phyloP scores from a whole-genome alignment of 148 eudicot species.

The Dysphania ambrosioides region DNA sequence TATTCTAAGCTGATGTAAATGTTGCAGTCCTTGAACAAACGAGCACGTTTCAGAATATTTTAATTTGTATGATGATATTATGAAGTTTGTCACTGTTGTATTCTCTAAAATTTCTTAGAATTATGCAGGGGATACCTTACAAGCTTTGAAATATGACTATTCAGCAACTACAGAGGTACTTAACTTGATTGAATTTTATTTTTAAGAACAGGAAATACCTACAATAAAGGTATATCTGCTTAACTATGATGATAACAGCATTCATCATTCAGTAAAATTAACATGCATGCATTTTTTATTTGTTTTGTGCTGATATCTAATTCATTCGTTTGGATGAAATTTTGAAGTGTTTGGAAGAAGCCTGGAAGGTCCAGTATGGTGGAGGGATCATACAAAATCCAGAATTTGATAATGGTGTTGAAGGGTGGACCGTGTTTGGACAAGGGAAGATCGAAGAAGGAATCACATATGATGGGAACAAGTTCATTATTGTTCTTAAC shows the following conservation, averaged over 20 bases:
- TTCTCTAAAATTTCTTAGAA: not conserved
- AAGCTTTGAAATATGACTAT: conserved; percentile 37
- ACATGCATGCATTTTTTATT: not conserved
- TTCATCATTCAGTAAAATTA: not conserved
- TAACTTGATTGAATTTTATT: not conserved
- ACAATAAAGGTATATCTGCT: not conserved
- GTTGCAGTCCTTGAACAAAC: not conserved
- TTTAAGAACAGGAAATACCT: not conserved
- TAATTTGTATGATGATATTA: not conserved
- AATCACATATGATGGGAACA: conserved; percentile 34
- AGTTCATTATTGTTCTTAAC: conserved; percentile 39
- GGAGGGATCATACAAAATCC: conserved; percentile 61
- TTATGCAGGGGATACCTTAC: conserved; percentile 29
- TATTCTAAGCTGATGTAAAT: not conserved
- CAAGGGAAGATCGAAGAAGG: conserved; percentile 33
- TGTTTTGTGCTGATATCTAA: not conserved
- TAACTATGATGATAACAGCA: not conserved
- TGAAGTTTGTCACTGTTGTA: not conserved
- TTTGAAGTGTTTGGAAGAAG: conserved; percentile 51
- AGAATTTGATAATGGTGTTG: conserved; percentile 34
- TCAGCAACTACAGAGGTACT: conserved; percentile 48
- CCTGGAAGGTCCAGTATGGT: conserved; percentile 44
- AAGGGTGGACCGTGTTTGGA: conserved; percentile 48
- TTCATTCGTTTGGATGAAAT: not conserved
- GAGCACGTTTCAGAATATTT: not conserved